phyloP scores from a whole-genome alignment of 2,329 filamentous ascomycete species.

The Trichoderma harzianum region DNA sequence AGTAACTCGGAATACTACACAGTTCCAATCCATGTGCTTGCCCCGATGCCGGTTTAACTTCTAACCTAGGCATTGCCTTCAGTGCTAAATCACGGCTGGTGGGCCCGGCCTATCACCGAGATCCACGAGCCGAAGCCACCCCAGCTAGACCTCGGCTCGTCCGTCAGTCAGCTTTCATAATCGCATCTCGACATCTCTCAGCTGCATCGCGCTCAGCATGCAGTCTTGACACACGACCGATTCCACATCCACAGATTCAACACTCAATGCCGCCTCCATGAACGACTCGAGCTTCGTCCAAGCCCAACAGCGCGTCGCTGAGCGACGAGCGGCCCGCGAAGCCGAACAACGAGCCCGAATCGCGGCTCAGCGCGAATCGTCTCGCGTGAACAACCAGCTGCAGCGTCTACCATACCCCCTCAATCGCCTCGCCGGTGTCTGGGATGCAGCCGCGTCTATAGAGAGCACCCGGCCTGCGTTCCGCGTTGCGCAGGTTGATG shows the following conservation, averaged over 20 bases:
- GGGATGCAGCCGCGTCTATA: slow-evolving; percentile 69
- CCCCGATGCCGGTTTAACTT: not conserved
- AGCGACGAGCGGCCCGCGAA: slow-evolving; percentile 74
- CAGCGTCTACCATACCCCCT: slow-evolving; percentile 61
- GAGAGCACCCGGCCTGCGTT: slow-evolving; percentile 82
- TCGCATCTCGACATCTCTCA: not conserved
- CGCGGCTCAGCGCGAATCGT: slow-evolving; percentile 48
- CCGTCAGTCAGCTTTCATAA: not conserved
- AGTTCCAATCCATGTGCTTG: not conserved
- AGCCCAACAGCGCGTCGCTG: slow-evolving; percentile 81
- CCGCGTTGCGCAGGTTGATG: slow-evolving; percentile 92
- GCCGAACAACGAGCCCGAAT: slow-evolving; percentile 58
- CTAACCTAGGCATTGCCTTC: not conserved
- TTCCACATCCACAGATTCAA: not conserved
- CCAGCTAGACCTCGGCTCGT: slow-evolving; percentile 18
- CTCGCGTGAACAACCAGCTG: slow-evolving; percentile 52
- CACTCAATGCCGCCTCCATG: slow-evolving; percentile 39
- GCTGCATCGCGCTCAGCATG: not conserved
- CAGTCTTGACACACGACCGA: not conserved
- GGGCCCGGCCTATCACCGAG: slow-evolving; percentile 4
- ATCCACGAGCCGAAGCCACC: slow-evolving; percentile 18
- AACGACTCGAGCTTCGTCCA: slow-evolving; percentile 71
- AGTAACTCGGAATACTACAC: not conserved
- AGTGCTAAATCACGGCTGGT: slow-evolving; percentile 1
- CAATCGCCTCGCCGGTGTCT: slow-evolving; percentile 56